These are phyloP conservation scores for Neopestalotiopsis sp. DNA, from an alignment of 2,329 filamentous ascomycete genomes.

Conservation along the genomic window DNA sequence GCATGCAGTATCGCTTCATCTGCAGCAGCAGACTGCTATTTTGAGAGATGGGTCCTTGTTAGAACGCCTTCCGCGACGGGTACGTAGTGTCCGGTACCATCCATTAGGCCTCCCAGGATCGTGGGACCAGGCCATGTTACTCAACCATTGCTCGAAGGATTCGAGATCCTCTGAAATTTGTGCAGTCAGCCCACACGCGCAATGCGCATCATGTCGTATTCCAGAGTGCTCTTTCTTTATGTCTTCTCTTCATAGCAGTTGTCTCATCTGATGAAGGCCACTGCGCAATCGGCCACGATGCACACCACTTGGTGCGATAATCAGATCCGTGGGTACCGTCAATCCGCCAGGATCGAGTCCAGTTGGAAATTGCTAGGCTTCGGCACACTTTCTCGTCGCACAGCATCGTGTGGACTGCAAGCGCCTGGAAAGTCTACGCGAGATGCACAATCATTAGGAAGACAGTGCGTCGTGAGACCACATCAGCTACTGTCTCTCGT, in stretches of 20 bases:
- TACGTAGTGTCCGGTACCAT: background rate
- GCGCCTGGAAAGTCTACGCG: conserved; percentile 8
- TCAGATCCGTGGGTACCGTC: background rate
- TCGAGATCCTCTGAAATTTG: background rate
- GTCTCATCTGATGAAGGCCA: background rate
- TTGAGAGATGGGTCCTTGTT: background rate
- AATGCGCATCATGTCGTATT: background rate
- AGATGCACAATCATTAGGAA: conserved; percentile 4
- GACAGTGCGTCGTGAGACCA: conserved; percentile 20
- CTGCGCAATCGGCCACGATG: background rate
- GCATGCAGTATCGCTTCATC: background rate
- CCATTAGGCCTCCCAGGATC: background rate
- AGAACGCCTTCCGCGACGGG: background rate
- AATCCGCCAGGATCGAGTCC: background rate
- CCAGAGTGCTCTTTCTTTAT: background rate
- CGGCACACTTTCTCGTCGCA: background rate
- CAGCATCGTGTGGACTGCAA: background rate
- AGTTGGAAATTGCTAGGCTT: background rate
- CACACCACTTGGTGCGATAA: background rate
- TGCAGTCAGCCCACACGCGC: background rate
- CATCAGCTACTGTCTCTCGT: conserved; percentile 18
- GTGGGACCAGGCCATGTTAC: background rate
- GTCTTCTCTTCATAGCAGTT: background rate
- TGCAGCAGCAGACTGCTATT: background rate
- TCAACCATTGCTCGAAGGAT: background rate